Evolutionary conservation across 2,329 filamentous ascomycete genomes (phyloP).

Genomic region (Hymenotorrendiella dingleyae): DNA sequence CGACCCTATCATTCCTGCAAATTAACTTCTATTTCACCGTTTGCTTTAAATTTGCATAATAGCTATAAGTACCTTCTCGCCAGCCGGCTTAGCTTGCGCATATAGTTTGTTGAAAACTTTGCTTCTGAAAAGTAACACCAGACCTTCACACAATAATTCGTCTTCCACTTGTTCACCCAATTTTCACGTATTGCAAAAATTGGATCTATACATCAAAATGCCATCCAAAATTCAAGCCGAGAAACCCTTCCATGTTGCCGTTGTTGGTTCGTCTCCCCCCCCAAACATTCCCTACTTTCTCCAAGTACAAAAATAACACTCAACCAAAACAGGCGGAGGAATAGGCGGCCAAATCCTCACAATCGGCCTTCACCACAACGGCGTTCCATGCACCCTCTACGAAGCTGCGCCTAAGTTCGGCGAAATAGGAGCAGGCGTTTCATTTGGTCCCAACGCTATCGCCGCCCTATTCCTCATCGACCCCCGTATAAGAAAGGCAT

Average conservation of each 20-base stretch:
- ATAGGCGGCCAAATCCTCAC: conserved; percentile 27
- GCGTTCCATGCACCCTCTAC: conserved; percentile 27
- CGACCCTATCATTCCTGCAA: too few relatives aligned
- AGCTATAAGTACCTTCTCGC: too few relatives aligned
- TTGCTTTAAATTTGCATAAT: too few relatives aligned
- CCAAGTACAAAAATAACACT: background rate
- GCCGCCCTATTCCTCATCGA: conserved; percentile 27
- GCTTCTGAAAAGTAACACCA: too few relatives aligned
- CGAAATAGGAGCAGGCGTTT: conserved; percentile 29
- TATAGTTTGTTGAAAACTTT: too few relatives aligned
- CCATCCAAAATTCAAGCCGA: conserved; percentile 13
- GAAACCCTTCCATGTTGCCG: conserved; percentile 27
- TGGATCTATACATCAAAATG: conserved; percentile 9
- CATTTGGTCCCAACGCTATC: conserved; percentile 28
- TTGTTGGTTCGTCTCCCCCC: conserved; percentile 19
- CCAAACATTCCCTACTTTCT: background rate
- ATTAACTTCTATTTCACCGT: too few relatives aligned
- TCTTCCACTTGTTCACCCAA: too few relatives aligned
- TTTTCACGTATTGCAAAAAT: too few relatives aligned
- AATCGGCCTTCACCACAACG: conserved; percentile 27
- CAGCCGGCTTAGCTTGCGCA: too few relatives aligned
- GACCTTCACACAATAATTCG: too few relatives aligned
- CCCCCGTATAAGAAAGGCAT: conserved; percentile 22
- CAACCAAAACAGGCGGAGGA: conserved; percentile 20
- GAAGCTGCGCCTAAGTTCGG: conserved; percentile 28